Base-by-base conservation (phyloP, 768 basidiomycete species). In the Russula earlei region DNA sequence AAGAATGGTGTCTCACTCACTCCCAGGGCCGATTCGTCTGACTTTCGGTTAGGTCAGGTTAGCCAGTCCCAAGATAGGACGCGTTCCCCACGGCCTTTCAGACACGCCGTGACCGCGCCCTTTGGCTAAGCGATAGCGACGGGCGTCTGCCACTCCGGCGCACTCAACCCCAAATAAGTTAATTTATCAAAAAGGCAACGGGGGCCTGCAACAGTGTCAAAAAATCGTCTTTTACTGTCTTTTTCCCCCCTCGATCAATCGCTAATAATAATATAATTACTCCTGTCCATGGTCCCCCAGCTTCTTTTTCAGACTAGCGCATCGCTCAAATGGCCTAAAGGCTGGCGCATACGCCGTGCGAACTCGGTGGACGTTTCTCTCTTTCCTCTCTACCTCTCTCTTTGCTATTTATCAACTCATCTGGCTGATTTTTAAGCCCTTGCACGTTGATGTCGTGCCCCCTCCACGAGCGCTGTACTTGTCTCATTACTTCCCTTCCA, bases 221-320 rank as follows among this genome's bases (percentile, higher is more conserved):
- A 45, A 24, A 11, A 22, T 36, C 17, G 14, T 45, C 40, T 19
- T 48, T 37, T n/a, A 49, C 47, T 58, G 19, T 5, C 27, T n/a
- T 42, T 58, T 49, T 43, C 20, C 15, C 6, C 55, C 46, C 48
- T 49, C 55, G 55, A 56, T 55, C 47, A 55, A n/a, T 56, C 34
- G 48, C 55, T 25, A 56, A 51, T 44, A 58, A 47, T 31, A 11
- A 52, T 54, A 54, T 58, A 49, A 44, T 58, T 58, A 33, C 40
- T 20, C 7, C 25, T 37, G 17, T 22, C 34, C 36, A 29, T 58
- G 52, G 48, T 49, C 36, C 40, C 52, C 40, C 42, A 38, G 31
- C 56, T 57, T 54, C 52, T 58, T 38, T 54, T 44, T 58, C 47
- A 54, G 57, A 54, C 40, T 58, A 58, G 57, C 15, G 11, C 12